Base-by-base conservation (phyloP, 1,284 basidiomycete genomes). In the Nidula niveotomentosa region DNA sequence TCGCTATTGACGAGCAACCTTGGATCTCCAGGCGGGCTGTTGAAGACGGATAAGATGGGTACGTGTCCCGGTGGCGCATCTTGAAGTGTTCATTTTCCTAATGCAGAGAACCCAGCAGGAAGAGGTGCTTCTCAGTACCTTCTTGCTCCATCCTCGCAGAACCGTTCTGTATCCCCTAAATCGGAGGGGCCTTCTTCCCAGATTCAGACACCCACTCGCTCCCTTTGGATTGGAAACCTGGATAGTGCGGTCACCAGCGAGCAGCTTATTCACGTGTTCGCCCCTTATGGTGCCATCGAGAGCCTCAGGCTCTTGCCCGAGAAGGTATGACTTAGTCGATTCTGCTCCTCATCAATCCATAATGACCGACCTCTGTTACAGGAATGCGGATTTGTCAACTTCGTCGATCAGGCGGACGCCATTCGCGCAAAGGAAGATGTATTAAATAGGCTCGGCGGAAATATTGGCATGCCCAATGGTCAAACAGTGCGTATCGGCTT, bases 301-400 rank as follows among this genome's bases (percentile, higher is more conserved):
- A 96, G 93, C 64, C 78, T 98, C 68, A 81, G 96, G 60, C 79
- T 98, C 65, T 80, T 98, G 48, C 95, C 95, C 2, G 96, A 98
- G 75, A 98, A 99, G 88, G 94, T 95, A 51, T 48, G 50, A 52
- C 58, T 78, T 69, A 50, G 30, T 48, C 41, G 12, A 36, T 53
- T 18, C 43, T 51, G 49, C 50, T 55, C 51, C 58, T 39, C 57
- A 49, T 41, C 47, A 41, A 52, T 55, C 6, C 36, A 53, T 17
- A 58, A 51, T 53, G 35, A 18, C 43, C 51, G 52, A 55, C 17
- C 46, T 44, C 47, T 53, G 9, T 10, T 10, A 39, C 52, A 96
- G 94, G 95, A 96, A 69, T 99, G 97, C 69, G 96, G 96, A 8
- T 99, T 99, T 70, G 95, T 99, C 71, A 99, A 99, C 72, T 99